Base-by-base conservation (phyloP, 1,139 yeast species). In the Zygotorulaspora mrakii region DNA sequence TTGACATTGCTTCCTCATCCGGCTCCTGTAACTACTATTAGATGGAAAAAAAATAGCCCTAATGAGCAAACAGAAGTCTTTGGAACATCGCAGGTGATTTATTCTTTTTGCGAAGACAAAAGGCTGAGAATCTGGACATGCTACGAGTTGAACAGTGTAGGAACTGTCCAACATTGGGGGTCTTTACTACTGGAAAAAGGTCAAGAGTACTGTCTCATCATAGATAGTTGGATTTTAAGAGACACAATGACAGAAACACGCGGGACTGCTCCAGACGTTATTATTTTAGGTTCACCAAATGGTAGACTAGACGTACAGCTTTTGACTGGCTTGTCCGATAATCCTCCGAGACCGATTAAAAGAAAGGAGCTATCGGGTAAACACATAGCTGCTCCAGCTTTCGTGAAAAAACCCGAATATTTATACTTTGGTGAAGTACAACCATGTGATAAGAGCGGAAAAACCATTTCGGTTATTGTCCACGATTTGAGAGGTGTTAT, bases 41-140 rank as follows among this genome's bases (percentile, higher is more conserved):
- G 76, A 39, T 81, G 87, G 87, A 71, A 77, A 44, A 55, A 51
- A 8, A 53, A 59, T 12, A 33, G 34, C 3, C 31, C 30, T 1
- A 31, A 35, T 11, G 52, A 53, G 25, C 52, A 54, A 8, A 37
- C 45, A 9, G 43, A 54, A n/a, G 49, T 42, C 2, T 39, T 49
- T 17, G 65, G 58, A 42, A 52, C 48, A 71, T 77, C 50, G 65
- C 57, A 57, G 30, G 48, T 14, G 2, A 61, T 86, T 6, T 85
- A 82, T 55, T 78, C 94, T 0, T 53, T 78, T 16, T 69, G 84
- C 16, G 66, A 70, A 23, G 82, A 80, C 47, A 65, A 70, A 5
- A 65, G 70, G 9, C 57, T 89, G 31, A 69, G 88, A 17, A 73
- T 84, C 0, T 88, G 94, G 88, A 76, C 87, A 0, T 78, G 85